Base-by-base conservation (phyloP, 2,329 filamentous ascomycete species). In the Calonectria pseudoreteaudii region DNA sequence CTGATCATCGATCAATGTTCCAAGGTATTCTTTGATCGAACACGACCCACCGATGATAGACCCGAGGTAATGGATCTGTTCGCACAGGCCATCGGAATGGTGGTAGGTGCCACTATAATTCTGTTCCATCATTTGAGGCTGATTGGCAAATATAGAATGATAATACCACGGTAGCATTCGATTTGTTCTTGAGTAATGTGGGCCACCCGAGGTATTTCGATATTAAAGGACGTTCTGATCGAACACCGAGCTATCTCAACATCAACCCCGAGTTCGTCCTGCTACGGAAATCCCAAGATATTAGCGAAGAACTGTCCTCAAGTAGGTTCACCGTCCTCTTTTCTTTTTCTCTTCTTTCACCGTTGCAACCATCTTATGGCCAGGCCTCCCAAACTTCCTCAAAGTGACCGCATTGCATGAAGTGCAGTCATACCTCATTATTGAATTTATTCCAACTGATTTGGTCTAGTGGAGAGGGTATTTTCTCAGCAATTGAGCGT, bases 1-100 rank as follows among this genome's bases (percentile, higher is more conserved):
- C 81, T 87, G 4, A 85, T 88, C 16, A 81, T 87, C 0, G 83
- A 85, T 16, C 82, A 86, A 66, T 87, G 85, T 44, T 83, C 83
- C 1, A 84, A 80, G 9, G 82, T 83, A 0, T 85, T 87, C 7
- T 87, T 88, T 65, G 83, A 86, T 64, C 78, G 83, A 2, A 83
- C 84, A 0, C 84, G 81, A 23, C 31, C 58, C 3, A 36, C 36
- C 14, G 58, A 62, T 62, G 58, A 62, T 11, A 62, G 58, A 13
- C 58, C 58, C 18, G 58, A 62, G 26, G 58, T 62, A 18, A 62
- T 62, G 58, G 58, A 62, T 20, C 36, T 62, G 10, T 62, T 62
- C 20, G 36, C 31, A 23, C 36, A 36, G 34, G 36, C 58, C 23
- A 62, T 62, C 44, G 58, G 58, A n/a, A 36, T n/a, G 6, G 36